Base-by-base conservation (phyloP, 768 basidiomycete species). In the Phaeotremella fagi region DNA sequence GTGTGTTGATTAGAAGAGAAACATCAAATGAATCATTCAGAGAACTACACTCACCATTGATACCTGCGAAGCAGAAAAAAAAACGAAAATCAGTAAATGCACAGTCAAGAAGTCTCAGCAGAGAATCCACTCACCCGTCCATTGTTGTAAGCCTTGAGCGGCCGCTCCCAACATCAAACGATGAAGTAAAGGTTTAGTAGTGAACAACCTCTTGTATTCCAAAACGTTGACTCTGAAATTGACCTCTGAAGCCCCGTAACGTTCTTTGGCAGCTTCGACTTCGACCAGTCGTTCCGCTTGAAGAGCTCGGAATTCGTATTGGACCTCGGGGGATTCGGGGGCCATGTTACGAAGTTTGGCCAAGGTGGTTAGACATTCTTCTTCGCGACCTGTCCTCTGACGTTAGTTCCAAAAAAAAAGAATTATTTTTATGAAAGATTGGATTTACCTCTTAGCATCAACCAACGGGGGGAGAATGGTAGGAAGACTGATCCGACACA, bases 101-200 rank as follows among this genome's bases (percentile, higher is more conserved):
- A n/a, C n/a, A n/a, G n/a, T n/a, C n/a, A n/a, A n/a, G n/a, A n/a
- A n/a, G n/a, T n/a, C n/a, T n/a, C n/a, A n/a, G n/a, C n/a, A n/a
- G n/a, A n/a, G n/a, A n/a, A n/a, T n/a, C n/a, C n/a, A n/a, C n/a
- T n/a, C n/a, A n/a, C n/a, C n/a, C 26, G 85, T 86, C 85, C 85
- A 87, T 73, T 87, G 86, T 68, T 87, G 86, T 78, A 87, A 76
- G 83, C 85, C 85, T 84, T 89, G 36, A 77, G 82, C 80, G 23
- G 83, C 84, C 42, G 85, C 79, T 24, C 79, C 79, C 6, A 85
- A 55, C 58, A 67, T 60, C 27, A 73, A 80, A 28, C 87, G 80
- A 64, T 80, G 81, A 42, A 87, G 72, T 24, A 87, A 74, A 43
- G 80, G 54, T 52, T 59, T 60, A 26, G 65, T 70, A 28, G 75